Base-by-base conservation (phyloP, 2,329 filamentous ascomycete species). In the Furcasterigmium sp. region DNA sequence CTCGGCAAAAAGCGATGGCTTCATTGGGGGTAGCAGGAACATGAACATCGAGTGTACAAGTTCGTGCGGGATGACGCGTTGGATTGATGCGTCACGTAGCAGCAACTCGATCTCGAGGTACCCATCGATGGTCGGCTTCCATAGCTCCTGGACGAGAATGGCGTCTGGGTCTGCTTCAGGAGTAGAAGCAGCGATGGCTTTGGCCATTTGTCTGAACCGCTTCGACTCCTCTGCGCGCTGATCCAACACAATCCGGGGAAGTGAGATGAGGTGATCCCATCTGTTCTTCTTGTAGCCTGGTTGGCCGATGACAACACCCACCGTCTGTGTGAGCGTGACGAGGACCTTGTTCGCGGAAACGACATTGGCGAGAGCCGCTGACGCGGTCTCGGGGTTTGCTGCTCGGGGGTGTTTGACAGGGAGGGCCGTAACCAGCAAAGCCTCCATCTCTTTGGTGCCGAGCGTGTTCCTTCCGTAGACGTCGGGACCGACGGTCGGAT, bases 401-500 rank as follows among this genome's bases (percentile, higher is more conserved):
- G 19, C 18, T 1, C 35, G 8, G 0, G 37, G 21, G 0, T 41
- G 17, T 3, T 40, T 18, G 10, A 3, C 21, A 10, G n/a, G 28
- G 2, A 40, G 41, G 8, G 44, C 17, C 13, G 28, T 41, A 1
- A 29, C 14, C 5, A 43, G 37, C 10, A 61, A 44, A 1, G 41
- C 36, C 3, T 49, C 11, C 1, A 53, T 41, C 18, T 62, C 59
- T 1, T 2, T 7, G 1, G 54, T 55, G 1, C 15, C 29, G 11
- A 56, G 35, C 0, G 43, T 34, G 0, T 43, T 19, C 1, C 1
- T 20, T 8, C 30, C 32, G 39, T 58, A 62, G 1, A 61, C 5
- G 2, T 42, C 39, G 1, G 17, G 39, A 2, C 46, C 39, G 0
- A 50, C 46, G 2, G 50, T 32, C 1, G 48, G 25, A 26, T 62